Percentiles rank a stretch among this genome's conserved stretches.
phyloP scores from a whole-genome alignment of 1,139 yeast genomes.

The Kodamaea arcana region DNA sequence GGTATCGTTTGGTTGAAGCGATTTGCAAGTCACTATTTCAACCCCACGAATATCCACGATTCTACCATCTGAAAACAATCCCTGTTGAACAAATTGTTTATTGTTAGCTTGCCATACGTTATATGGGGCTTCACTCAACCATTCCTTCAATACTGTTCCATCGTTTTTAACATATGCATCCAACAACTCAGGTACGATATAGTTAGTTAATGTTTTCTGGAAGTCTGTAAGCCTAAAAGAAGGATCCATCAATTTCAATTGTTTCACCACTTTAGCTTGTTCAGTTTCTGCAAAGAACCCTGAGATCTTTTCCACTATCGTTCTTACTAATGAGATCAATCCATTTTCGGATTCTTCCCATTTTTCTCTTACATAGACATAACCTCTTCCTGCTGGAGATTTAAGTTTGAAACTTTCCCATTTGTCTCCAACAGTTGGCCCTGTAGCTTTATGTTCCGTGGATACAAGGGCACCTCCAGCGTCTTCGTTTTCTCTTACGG shows the following conservation, averaged over 20 bases:
- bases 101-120: slow-evolving; percentile 94
- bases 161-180: slow-evolving; percentile 97
- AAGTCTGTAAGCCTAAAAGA: slow-evolving; percentile 76
- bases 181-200: slow-evolving; percentile 88
- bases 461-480: slow-evolving; percentile 83
- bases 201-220: slow-evolving; percentile 81
- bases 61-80: slow-evolving; percentile 84
- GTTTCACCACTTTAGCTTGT: slow-evolving; percentile 82
- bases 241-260: slow-evolving; percentile 89
- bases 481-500: slow-evolving; percentile 75
- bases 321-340: slow-evolving; percentile 73
- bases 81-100: slow-evolving; percentile 89
- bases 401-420: slow-evolving; percentile 68
- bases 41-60: slow-evolving; percentile 95
- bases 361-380: slow-evolving; percentile 60
- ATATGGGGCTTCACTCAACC: slow-evolving; percentile 97
- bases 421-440: slow-evolving; percentile 66
- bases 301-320: slow-evolving; percentile 73
- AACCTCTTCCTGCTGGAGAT: slow-evolving; percentile 64
- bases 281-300: slow-evolving; percentile 96
- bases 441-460: slow-evolving; percentile 72
- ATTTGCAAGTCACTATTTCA: slow-evolving; percentile 84
- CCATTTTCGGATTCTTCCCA: slow-evolving; percentile 98
- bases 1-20: slow-evolving; percentile 84
- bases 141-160: slow-evolving; percentile 70